Evolutionary conservation across 2,329 filamentous ascomycete genomes (phyloP).

Genomic region (Claviceps sp.): DNA sequence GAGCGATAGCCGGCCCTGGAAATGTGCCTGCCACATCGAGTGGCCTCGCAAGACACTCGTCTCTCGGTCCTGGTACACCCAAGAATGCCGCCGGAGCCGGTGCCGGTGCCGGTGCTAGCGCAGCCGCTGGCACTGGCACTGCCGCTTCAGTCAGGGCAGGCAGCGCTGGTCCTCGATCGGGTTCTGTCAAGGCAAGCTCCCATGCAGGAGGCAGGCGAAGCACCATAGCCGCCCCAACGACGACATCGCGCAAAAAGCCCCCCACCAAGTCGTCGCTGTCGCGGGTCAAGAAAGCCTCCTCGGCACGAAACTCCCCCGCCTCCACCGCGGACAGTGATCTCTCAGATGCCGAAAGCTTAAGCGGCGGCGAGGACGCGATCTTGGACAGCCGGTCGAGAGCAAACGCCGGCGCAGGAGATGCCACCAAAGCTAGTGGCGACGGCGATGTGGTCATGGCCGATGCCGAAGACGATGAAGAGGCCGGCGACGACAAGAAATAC

Average conservation of each 20-base stretch:
- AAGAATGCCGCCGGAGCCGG: constrained; percentile 25
- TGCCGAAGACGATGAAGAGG: constrained; percentile 50
- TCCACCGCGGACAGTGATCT: constrained; percentile 52
- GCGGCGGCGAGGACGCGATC: constrained; percentile 34
- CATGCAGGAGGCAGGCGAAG: constrained; percentile 32
- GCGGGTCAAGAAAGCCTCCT: constrained; percentile 44
- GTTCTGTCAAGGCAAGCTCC: constrained; percentile 29
- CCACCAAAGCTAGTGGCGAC: constrained; percentile 25
- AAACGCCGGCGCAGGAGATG: constrained; percentile 18
- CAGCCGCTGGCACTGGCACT: not conserved
- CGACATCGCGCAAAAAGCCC: constrained; percentile 33
- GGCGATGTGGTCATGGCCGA: constrained; percentile 43
- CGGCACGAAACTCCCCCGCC: constrained; percentile 45
- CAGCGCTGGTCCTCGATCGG: constrained; percentile 45
- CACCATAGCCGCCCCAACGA: constrained; percentile 33
- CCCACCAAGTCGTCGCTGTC: constrained; percentile 47
- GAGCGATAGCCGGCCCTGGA: constrained; percentile 33
- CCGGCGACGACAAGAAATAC: constrained; percentile 67
- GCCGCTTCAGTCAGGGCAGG: constrained; percentile 33
- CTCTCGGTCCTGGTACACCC: constrained; percentile 48
- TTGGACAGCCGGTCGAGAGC: constrained; percentile 19
- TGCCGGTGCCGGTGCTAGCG: not conserved
- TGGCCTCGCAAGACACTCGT: constrained; percentile 47
- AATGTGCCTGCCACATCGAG: constrained; percentile 39
- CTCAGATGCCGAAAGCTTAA: constrained; percentile 46